phyloP scores from a whole-genome alignment of 2,329 filamentous ascomycete genomes.

The Clonostachys solani region DNA sequence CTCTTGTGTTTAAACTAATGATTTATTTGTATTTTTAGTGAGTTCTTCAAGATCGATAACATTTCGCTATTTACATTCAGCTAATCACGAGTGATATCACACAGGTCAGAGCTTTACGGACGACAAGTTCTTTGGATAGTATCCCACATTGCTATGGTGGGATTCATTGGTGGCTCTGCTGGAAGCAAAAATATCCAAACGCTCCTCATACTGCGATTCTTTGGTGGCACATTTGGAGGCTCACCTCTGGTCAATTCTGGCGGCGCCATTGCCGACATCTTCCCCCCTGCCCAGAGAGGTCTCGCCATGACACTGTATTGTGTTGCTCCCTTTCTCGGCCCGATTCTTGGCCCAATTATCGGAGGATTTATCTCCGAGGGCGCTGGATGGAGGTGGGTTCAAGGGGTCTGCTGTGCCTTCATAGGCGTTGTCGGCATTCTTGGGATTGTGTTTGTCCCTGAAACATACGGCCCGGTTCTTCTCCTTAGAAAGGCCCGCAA shows the following conservation, averaged over 20 bases:
- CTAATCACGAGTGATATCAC: background rate
- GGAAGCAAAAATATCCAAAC: slow-evolving; percentile 47
- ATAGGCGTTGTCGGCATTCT: slow-evolving; percentile 26
- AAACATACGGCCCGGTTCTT: slow-evolving; percentile 29
- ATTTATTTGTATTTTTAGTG: too few relatives aligned
- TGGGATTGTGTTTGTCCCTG: slow-evolving; percentile 22
- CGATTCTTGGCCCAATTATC: slow-evolving; percentile 56
- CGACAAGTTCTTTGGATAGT: slow-evolving; percentile 47
- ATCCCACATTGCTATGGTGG: slow-evolving; percentile 42
- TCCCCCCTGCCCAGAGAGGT: slow-evolving; percentile 40
- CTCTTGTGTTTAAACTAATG: too few relatives aligned
- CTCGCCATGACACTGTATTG: slow-evolving; percentile 54
- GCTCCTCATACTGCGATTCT: slow-evolving; percentile 56
- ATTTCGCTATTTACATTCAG: background rate
- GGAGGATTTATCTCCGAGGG: slow-evolving; percentile 53
- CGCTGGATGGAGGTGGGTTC: slow-evolving; percentile 51
- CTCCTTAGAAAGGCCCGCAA: slow-evolving; percentile 26
- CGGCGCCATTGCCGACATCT: slow-evolving; percentile 55
- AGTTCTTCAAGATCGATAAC: too few relatives aligned
- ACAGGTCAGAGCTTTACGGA: slow-evolving; percentile 48
- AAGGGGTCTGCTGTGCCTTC: slow-evolving; percentile 32
- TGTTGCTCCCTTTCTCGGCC: slow-evolving; percentile 60
- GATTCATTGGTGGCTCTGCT: slow-evolving; percentile 28
- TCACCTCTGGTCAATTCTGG: slow-evolving; percentile 51
- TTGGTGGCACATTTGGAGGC: slow-evolving; percentile 51